A percentile compares a stretch with the other conserved stretches of the same genome.
These are phyloP conservation scores for Dioscorea zingiberensis DNA, from an alignment of 106 monocot genomes.

Conservation along the genomic window DNA sequence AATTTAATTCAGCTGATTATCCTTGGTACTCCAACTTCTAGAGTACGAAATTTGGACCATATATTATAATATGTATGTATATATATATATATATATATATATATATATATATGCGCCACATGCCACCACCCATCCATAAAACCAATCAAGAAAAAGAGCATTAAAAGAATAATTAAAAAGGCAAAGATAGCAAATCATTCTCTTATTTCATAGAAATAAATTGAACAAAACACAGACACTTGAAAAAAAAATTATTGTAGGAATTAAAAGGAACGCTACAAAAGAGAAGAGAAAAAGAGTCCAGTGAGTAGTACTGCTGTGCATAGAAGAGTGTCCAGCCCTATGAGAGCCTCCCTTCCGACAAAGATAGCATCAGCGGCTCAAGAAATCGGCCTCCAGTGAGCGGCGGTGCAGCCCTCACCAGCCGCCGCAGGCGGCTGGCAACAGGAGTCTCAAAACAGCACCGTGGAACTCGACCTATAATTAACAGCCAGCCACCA, in stretches of 20 bases:
- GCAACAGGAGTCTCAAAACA: conserved; percentile 6
- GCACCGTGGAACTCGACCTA: background rate
- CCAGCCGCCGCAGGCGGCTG: conserved; percentile 1
- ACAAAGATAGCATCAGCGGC: conserved; percentile 42
- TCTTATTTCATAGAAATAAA: too few relatives aligned
- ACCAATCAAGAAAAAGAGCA: too few relatives aligned
- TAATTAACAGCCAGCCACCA: conserved; percentile 7
- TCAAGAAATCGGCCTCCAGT: conserved; percentile 27
- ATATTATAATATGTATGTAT: too few relatives aligned
- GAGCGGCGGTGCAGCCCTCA: background rate
- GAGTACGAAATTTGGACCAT: too few relatives aligned
- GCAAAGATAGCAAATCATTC: too few relatives aligned
- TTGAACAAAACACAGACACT: background rate
- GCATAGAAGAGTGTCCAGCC: conserved; percentile 71
- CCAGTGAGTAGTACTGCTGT: conserved; percentile 57
- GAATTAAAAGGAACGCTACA: background rate
- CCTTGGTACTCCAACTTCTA: too few relatives aligned
- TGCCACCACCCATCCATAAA: too few relatives aligned
- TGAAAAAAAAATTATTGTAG: background rate
- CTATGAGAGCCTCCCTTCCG: conserved; percentile 54
- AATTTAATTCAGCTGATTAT: too few relatives aligned
- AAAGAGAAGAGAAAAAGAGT: background rate
- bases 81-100: too few relatives aligned
- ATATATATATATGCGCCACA: too few relatives aligned
- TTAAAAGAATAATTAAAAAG: too few relatives aligned